Conservation (phyloP, 345 rosid genomes). For the Diplotaxis tenuifolia region DNA sequence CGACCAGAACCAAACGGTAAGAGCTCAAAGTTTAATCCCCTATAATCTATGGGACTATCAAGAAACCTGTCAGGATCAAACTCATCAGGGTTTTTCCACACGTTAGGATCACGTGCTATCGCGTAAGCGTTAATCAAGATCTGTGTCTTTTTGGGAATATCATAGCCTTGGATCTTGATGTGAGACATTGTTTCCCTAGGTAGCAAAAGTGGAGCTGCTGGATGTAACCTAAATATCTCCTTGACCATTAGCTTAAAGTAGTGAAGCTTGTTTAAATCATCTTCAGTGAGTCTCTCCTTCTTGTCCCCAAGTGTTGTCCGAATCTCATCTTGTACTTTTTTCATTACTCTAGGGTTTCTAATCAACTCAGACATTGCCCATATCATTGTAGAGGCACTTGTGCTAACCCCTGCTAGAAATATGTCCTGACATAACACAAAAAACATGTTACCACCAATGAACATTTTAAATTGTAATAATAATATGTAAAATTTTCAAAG, state of each 20-base stretch:
- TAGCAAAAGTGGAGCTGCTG: slow-evolving; percentile 44
- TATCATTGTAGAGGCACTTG: slow-evolving; percentile 30
- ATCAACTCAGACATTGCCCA: slow-evolving; percentile 49
- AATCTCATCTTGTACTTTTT: slow-evolving; percentile 42
- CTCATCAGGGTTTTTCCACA: slow-evolving; percentile 37
- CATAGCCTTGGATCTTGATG: slow-evolving; percentile 40
- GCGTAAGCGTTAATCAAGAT: slow-evolving; percentile 49
- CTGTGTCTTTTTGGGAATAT: slow-evolving; percentile 36
- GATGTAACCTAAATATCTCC: slow-evolving; percentile 55
- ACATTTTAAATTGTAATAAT: no score
- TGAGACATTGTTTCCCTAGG: slow-evolving; percentile 45
- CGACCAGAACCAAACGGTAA: slow-evolving; percentile 27
- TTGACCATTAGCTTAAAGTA: slow-evolving; percentile 48
- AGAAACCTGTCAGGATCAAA: slow-evolving; percentile 26
- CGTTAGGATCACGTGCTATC: slow-evolving; percentile 44
- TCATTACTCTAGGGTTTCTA: slow-evolving; percentile 40
- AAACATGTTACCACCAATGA: neutral
- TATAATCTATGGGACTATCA: slow-evolving; percentile 1
- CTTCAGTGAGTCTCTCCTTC: slow-evolving; percentile 29
- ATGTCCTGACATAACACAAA: slow-evolving; percentile 32
- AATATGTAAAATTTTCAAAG: no score
- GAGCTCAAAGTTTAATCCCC: slow-evolving; percentile 25
- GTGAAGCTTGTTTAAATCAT: slow-evolving; percentile 37
- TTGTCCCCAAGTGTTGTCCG: slow-evolving; percentile 29
- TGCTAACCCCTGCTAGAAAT: slow-evolving; percentile 46